Evolutionary conservation across 2,329 filamentous ascomycete genomes (phyloP).

Genomic region (Graphiopsis chlorocephala): DNA sequence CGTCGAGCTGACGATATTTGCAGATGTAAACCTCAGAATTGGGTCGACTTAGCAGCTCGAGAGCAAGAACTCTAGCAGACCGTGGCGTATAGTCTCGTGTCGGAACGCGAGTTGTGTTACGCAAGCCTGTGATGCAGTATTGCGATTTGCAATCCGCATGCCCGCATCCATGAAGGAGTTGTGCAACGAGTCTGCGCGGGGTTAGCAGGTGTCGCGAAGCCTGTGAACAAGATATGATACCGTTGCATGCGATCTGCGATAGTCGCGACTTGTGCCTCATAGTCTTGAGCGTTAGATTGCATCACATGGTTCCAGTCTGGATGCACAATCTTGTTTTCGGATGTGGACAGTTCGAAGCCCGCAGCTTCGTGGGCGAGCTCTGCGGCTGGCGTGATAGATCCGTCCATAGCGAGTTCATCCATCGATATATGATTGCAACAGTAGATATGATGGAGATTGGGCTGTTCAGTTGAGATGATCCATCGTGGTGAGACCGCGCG

Average conservation of each 20-base stretch:
- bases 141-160: conserved; percentile 63
- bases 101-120: conserved; percentile 62
- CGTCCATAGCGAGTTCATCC: background rate
- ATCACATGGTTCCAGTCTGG: background rate
- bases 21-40: conserved; percentile 70
- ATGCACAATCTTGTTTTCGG: background rate
- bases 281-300: background rate
- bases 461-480: background rate
- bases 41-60: conserved; percentile 72
- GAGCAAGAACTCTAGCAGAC: conserved; percentile 75
- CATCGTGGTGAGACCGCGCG: background rate
- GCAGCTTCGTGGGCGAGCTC: background rate
- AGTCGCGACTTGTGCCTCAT: background rate
- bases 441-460: background rate
- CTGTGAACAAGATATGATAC: background rate
- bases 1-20: background rate
- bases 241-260: background rate
- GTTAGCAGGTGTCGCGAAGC: background rate
- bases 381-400: background rate
- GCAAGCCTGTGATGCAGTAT: conserved; percentile 75
- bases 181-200: conserved; percentile 52
- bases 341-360: too few species aligned
- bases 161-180: conserved; percentile 75
- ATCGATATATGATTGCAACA: background rate
- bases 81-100: conserved; percentile 74